Base-by-base conservation (phyloP, 768 basidiomycete species). In the Sporobolomyces phaffii region DNA sequence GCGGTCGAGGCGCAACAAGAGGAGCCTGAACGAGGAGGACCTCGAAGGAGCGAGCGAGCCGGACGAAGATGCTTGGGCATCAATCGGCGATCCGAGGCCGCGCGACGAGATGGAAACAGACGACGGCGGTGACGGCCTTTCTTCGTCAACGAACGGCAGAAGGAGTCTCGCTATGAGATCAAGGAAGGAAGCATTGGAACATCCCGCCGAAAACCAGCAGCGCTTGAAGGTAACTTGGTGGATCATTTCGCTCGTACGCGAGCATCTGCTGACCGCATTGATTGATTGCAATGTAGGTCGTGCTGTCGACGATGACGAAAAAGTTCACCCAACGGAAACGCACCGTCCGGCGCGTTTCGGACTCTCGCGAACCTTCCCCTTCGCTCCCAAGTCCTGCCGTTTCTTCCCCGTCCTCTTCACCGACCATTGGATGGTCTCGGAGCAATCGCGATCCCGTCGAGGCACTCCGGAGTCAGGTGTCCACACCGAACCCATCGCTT, bases 341-440 rank as follows among this genome's bases (percentile, higher is more conserved):
- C 17, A 76, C 74, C 1, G 48, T 77, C 22, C 65, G 73, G 9
- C 66, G 74, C 26, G 47, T 77, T 22, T 40, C 52, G 29, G 10
- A 36, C 38, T 56, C 53, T 2, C 52, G 36, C 5, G 31, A 44
- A 45, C 56, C 88, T 64, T 84, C 79, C 41, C 77, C 78, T 29
- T 83, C 82, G 18, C 29, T n/a, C n/a, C 56, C 56, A 22, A 90
- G 81, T 60, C 80, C 81, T 8, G 78, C 78, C 57, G 87, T 33
- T 11, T 44, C 53, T 18, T 38, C 53, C 22, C 28, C 59, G 2
- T 7, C 52, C 17, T 22, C 52, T n/a, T 26, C 24, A 1, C 34
- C 36, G 34, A 62, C 38, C 29, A 41, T 29, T 48, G 56, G 66
- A 24, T 62, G 66, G 60, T 57, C 54, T 9, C 38, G 43, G 2